Percentiles rank a stretch among this genome's conserved stretches.
These are phyloP conservation scores for Cornus suecica DNA, from an alignment of 148 eudicot genomes.

Conservation along the genomic window DNA sequence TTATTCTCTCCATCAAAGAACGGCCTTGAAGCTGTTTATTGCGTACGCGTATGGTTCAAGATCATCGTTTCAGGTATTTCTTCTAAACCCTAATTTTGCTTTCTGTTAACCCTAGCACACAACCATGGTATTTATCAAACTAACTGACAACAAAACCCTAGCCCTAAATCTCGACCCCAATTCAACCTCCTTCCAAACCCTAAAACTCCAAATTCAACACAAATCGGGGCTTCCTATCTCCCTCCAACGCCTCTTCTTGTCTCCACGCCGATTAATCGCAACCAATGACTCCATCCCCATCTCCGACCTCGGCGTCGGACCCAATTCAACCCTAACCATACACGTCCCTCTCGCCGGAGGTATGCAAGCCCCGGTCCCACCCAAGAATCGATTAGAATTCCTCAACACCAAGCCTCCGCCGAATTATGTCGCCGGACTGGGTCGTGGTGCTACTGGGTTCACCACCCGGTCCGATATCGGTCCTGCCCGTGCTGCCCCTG, in stretches of 20 bases:
- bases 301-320: constrained; percentile 41
- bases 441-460: constrained; percentile 97
- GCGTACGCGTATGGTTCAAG: no score
- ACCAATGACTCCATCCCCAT: constrained; percentile 22
- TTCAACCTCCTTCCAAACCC: constrained; percentile 42
- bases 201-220: constrained; percentile 32
- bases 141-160: constrained; percentile 50
- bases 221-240: constrained; percentile 38
- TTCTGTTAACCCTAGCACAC: neutral
- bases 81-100: neutral
- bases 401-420: constrained; percentile 71
- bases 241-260: constrained; percentile 48
- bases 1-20: no score
- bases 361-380: constrained; percentile 72
- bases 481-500: constrained; percentile 91
- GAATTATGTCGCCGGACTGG: constrained; percentile 91
- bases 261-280: constrained; percentile 38
- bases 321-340: constrained; percentile 46
- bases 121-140: constrained; percentile 53
- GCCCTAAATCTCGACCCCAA: constrained; percentile 49
- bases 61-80: neutral
- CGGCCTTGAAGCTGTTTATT: no score
- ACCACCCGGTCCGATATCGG: constrained; percentile 97
- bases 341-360: constrained; percentile 55
- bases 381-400: constrained; percentile 61